These are phyloP conservation scores for Aspergillus pseudoglaucus DNA, from an alignment of 2,329 filamentous ascomycete genomes.

Conservation along the genomic window DNA sequence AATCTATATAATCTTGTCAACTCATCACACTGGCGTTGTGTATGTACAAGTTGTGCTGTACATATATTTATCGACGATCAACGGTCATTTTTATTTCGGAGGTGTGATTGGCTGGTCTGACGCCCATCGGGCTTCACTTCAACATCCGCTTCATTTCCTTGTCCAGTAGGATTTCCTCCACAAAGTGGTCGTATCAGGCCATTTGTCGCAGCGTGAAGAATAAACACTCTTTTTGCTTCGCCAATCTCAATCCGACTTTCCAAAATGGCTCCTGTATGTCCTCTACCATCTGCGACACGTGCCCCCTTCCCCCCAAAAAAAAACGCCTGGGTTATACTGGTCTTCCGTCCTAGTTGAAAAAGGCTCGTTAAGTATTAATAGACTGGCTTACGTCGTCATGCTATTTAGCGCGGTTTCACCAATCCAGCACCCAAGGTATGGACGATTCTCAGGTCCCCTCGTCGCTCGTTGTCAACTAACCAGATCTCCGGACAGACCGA, in stretches of 20 bases:
- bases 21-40: background rate
- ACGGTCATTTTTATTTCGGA: background rate
- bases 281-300: background rate
- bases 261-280: slow-evolving; percentile 30
- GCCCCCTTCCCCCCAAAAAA: too few relatives aligned
- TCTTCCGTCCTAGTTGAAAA: background rate
- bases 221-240: too few relatives aligned
- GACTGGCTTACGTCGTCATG: slow-evolving; percentile 1
- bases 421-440: slow-evolving; percentile 42
- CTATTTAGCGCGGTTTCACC: slow-evolving; percentile 39
- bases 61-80: background rate
- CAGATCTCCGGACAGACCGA: slow-evolving; percentile 39
- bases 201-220: too few relatives aligned
- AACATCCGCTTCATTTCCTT: background rate
- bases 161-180: too few relatives aligned
- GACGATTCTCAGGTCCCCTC: background rate
- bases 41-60: background rate
- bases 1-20: background rate
- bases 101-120: background rate
- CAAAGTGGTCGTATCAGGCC: too few relatives aligned
- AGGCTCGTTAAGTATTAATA: background rate
- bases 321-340: too few relatives aligned
- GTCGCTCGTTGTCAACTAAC: slow-evolving; percentile 1
- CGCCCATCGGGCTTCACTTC: background rate
- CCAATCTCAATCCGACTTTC: background rate